phyloP scores from a whole-genome alignment of 768 basidiomycete species.

The Glaciozyma martinii region DNA sequence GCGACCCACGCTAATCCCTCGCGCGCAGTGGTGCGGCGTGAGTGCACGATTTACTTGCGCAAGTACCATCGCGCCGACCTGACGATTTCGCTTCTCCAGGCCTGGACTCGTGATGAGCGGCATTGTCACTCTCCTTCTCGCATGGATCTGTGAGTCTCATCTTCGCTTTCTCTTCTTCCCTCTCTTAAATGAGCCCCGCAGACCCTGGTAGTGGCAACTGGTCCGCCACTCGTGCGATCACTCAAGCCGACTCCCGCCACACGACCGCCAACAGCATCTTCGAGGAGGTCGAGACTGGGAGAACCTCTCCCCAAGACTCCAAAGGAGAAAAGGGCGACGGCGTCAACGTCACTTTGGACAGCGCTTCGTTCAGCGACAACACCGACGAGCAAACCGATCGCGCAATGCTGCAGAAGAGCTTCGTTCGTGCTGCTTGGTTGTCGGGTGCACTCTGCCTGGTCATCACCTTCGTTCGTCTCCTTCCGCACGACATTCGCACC shows the following conservation, averaged over 20 bases:
- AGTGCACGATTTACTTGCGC: neutral
- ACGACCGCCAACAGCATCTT: constrained; percentile 26
- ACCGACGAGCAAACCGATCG: too few relatives aligned
- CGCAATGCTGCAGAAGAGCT: too few relatives aligned
- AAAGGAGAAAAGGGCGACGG: neutral
- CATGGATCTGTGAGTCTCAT: constrained; percentile 35
- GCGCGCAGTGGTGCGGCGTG: neutral
- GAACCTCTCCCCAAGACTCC: too few relatives aligned
- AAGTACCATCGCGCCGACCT: neutral
- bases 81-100: constrained; percentile 38
- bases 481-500: too few relatives aligned
- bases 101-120: constrained; percentile 20
- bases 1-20: too few relatives aligned
- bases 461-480: too few relatives aligned
- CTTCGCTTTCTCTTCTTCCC: neutral
- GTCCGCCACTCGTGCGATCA: constrained; percentile 68
- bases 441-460: too few relatives aligned
- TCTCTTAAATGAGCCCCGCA: constrained; percentile 43
- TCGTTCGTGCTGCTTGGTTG: too few relatives aligned
- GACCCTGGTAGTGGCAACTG: constrained; percentile 73
- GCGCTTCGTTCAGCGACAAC: too few relatives aligned
- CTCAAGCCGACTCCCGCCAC: constrained; percentile 32
- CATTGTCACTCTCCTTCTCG: constrained; percentile 5
- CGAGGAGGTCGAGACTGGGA: neutral
- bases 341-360: too few relatives aligned